A percentile compares a stretch with the other conserved stretches of the same genome.
Conservation (phyloP, 148 eudicot species). For the Suaeda aralocaspica region DNA sequence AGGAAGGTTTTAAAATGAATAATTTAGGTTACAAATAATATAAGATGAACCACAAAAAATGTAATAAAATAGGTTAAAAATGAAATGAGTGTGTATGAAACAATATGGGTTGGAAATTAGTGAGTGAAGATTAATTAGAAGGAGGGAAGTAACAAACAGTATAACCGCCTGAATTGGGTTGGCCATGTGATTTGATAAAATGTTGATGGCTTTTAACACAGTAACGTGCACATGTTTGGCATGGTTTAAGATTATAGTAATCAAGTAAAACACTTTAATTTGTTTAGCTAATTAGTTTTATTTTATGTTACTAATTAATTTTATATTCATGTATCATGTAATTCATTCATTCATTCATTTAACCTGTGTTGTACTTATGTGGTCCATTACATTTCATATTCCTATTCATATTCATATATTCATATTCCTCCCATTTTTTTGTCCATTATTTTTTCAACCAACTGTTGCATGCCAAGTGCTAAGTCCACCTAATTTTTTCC, state of each 20-base stretch:
- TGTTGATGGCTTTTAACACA: background rate
- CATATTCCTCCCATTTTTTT: background rate
- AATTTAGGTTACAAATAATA: no score
- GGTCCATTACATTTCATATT: background rate
- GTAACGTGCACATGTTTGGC: conserved; percentile 30
- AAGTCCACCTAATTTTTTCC: background rate
- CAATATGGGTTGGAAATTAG: conserved; percentile 2
- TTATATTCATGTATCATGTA: background rate
- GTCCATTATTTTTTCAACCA: conserved; percentile 7
- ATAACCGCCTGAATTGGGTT: background rate
- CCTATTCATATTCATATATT: background rate
- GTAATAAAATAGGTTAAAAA: background rate
- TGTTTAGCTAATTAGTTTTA: background rate
- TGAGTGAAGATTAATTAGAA: background rate
- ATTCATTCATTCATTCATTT: background rate
- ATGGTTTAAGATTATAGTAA: conserved; percentile 18
- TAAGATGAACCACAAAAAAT: no score
- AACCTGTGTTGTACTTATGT: background rate
- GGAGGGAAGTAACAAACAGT: background rate
- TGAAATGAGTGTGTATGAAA: background rate
- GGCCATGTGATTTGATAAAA: conserved; percentile 2
- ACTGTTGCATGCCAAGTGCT: background rate
- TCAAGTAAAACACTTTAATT: conserved; percentile 11
- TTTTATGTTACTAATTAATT: background rate
- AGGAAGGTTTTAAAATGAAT: no score